A percentile compares a stretch with the other conserved stretches of the same genome.
Evolutionary conservation across 2,329 filamentous ascomycete genomes (phyloP).

Genomic region (Xylariaceae sp.): DNA sequence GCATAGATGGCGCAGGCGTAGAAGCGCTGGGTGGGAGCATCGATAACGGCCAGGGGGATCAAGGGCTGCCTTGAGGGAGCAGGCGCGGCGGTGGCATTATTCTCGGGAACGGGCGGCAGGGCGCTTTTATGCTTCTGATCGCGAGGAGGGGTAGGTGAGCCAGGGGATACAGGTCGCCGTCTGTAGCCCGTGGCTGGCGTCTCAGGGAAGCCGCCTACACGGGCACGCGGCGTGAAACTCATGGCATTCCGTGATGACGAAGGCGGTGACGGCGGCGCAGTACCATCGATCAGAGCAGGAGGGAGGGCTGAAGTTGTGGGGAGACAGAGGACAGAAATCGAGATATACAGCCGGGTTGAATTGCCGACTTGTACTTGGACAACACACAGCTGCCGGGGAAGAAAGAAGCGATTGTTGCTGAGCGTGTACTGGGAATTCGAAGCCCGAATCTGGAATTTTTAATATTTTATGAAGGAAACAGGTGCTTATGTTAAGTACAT

Average conservation of each 20-base stretch:
- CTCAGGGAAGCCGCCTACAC: slow-evolving; percentile 73
- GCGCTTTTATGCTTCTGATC: slow-evolving; percentile 4
- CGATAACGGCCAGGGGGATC: slow-evolving; percentile 74
- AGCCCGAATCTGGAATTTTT: background rate
- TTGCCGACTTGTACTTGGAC: background rate
- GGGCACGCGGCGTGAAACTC: slow-evolving; percentile 72
- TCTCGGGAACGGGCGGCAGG: slow-evolving; percentile 46
- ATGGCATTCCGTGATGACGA: slow-evolving; percentile 58
- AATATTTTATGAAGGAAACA: background rate
- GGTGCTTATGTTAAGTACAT: too few species aligned
- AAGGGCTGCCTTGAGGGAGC: slow-evolving; percentile 49
- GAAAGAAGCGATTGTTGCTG: background rate
- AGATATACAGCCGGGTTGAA: background rate
- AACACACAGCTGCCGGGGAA: background rate
- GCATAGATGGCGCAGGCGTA: slow-evolving; percentile 79
- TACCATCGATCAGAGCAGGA: slow-evolving; percentile 8
- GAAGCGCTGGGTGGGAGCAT: slow-evolving; percentile 85
- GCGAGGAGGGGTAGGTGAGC: slow-evolving; percentile 14
- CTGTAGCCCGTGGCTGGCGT: slow-evolving; percentile 55
- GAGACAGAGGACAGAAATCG: background rate
- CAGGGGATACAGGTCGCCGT: slow-evolving; percentile 29
- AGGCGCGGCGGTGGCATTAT: slow-evolving; percentile 24
- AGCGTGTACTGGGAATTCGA: background rate
- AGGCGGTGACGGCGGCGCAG: slow-evolving; percentile 21
- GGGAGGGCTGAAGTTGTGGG: background rate